Evolutionary conservation across 2,329 filamentous ascomycete species (phyloP).

Genomic region (Ciborinia camelliae): DNA sequence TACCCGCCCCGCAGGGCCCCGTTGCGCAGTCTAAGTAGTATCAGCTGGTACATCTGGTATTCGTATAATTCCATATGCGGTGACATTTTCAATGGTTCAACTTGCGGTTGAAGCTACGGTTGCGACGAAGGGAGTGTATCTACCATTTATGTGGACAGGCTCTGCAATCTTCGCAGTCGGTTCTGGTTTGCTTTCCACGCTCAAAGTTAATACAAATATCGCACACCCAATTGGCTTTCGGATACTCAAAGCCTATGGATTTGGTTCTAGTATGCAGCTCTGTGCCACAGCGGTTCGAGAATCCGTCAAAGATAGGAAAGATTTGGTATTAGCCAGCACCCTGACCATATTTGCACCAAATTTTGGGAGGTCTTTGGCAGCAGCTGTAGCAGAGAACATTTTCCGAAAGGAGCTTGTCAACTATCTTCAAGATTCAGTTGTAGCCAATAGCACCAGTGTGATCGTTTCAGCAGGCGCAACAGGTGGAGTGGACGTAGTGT

Average conservation of each 20-base stretch:
- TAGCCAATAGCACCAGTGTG: constrained; percentile 39
- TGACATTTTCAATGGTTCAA: constrained; percentile 11
- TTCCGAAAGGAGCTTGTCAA: constrained; percentile 35
- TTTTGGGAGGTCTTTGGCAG: constrained; percentile 1
- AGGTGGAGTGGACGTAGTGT: constrained; percentile 24
- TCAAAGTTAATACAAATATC: constrained; percentile 33
- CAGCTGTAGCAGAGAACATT: neutral
- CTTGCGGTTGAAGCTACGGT: constrained; percentile 22
- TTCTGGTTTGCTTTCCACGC: constrained; percentile 55
- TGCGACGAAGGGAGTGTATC: constrained; percentile 34
- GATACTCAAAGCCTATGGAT: constrained; percentile 52
- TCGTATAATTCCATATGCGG: constrained; percentile 27
- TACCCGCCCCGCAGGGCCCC: no score
- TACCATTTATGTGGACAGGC: constrained; percentile 36
- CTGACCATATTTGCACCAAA: neutral
- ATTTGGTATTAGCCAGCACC: constrained; percentile 45
- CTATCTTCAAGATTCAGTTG: constrained; percentile 20
- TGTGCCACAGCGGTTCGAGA: constrained; percentile 45
- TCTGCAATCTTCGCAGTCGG: constrained; percentile 32
- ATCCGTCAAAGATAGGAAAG: constrained; percentile 47
- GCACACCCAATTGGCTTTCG: constrained; percentile 54
- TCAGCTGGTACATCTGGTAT: constrained; percentile 28
- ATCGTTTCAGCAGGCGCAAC: constrained; percentile 42
- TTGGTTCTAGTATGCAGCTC: constrained; percentile 54
- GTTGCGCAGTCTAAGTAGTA: no score